Conservation (phyloP, 2,329 filamentous ascomycete genomes). For the Geosmithia flava region DNA sequence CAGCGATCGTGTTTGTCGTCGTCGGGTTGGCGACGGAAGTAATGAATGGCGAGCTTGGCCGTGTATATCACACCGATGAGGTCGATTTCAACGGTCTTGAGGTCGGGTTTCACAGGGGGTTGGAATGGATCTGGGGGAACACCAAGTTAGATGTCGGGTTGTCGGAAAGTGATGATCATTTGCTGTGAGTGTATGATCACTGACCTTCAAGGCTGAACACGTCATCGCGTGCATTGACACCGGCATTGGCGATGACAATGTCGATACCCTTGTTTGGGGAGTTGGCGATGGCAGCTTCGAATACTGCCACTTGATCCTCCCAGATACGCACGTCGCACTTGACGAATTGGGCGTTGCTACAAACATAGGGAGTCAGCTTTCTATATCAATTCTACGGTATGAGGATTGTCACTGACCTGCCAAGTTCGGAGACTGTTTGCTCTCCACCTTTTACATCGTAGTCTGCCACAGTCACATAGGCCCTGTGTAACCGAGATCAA, state of each 20-base stretch:
- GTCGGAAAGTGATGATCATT: neutral
- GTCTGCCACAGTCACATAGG: neutral
- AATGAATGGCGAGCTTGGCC: conserved; percentile 31
- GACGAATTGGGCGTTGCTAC: conserved; percentile 13
- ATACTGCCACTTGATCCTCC: conserved; percentile 27
- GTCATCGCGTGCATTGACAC: conserved; percentile 24
- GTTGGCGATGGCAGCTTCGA: conserved; percentile 21
- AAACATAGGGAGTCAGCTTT: neutral
- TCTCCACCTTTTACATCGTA: neutral
- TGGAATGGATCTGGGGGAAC: neutral
- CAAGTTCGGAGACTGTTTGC: neutral
- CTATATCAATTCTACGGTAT: neutral
- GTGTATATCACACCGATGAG: conserved; percentile 29
- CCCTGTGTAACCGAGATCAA: neutral
- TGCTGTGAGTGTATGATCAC: too few species aligned
- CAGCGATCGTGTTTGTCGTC: conserved; percentile 26
- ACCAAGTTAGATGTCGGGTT: neutral
- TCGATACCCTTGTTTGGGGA: conserved; percentile 26
- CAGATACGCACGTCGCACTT: conserved; percentile 29
- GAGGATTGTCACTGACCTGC: neutral
- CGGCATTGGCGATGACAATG: conserved; percentile 34
- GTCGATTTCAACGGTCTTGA: conserved; percentile 27
- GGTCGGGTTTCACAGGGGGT: conserved; percentile 18
- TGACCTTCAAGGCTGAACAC: conserved; percentile 24
- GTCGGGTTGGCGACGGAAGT: conserved; percentile 27